These are phyloP conservation scores for Solanum boliviense DNA, from an alignment of 257 asterid genomes.

Conservation along the genomic window DNA sequence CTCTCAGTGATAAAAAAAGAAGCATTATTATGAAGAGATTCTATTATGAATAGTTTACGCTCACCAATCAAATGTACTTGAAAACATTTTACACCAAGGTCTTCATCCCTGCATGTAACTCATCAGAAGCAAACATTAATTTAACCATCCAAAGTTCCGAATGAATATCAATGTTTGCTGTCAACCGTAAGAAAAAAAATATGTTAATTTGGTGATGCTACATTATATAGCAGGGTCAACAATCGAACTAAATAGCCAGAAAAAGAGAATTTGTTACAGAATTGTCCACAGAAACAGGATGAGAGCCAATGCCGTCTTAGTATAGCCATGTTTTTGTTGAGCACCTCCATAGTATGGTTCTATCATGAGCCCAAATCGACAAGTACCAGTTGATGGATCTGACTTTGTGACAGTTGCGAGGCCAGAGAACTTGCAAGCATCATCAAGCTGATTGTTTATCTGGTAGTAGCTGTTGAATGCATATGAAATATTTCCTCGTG, in stretches of 20 bases:
- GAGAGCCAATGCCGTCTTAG: neutral
- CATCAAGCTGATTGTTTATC: constrained; percentile 5
- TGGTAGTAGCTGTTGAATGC: constrained; percentile 4
- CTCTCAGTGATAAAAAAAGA: neutral
- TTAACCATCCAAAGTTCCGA: neutral
- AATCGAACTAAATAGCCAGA: neutral
- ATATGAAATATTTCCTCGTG: constrained; percentile 2
- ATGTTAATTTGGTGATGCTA: neutral
- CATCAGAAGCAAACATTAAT: neutral
- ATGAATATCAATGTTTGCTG: neutral
- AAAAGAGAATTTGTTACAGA: neutral
- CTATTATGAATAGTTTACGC: too few relatives aligned
- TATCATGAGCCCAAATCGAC: neutral
- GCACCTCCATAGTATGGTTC: neutral
- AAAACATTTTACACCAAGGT: neutral
- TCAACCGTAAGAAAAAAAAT: neutral
- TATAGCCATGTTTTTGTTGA: neutral
- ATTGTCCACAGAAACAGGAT: neutral
- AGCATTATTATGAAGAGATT: neutral
- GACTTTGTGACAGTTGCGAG: constrained; percentile 1
- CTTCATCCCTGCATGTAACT: neutral
- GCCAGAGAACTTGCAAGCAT: constrained; percentile 3
- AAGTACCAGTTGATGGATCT: constrained; percentile 1
- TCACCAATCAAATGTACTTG: neutral
- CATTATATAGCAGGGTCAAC: neutral